Conservation (phyloP, 257 asterid species). For the Capsicum pubescens region DNA sequence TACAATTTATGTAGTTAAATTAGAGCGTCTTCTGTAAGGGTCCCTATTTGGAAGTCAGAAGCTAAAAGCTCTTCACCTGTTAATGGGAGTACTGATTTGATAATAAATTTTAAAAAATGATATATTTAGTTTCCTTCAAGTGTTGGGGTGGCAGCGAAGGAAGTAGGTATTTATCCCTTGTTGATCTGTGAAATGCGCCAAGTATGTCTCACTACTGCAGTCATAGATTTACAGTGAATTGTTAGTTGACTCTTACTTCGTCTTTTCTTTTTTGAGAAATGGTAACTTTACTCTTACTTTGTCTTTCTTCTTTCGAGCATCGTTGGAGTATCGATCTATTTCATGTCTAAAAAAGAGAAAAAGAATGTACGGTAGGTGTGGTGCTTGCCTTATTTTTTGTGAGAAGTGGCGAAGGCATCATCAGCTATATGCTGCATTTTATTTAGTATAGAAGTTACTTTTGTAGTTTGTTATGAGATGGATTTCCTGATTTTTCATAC, state of each 20-base stretch:
- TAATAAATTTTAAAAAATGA: neutral
- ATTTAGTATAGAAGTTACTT: neutral
- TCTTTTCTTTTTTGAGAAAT: neutral
- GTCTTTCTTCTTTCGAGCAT: neutral
- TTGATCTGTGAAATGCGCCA: neutral
- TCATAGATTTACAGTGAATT: neutral
- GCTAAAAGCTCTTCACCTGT: neutral
- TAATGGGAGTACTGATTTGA: neutral
- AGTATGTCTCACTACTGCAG: neutral
- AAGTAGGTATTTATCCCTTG: neutral
- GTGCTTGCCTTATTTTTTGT: conserved; percentile 13
- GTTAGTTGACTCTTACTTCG: neutral
- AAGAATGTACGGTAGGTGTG: neutral
- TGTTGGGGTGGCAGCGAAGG: neutral
- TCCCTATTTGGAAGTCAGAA: neutral
- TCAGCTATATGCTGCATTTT: conserved; percentile 1
- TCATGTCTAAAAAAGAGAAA: neutral
- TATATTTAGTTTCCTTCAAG: neutral
- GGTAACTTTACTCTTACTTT: neutral
- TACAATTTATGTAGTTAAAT: neutral
- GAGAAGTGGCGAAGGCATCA: neutral
- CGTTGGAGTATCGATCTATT: conserved; percentile 2
- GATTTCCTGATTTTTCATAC: conserved; percentile 10
- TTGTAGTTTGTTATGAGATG: neutral
- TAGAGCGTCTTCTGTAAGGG: neutral